A percentile compares a stretch with the other conserved stretches of the same genome.
These are phyloP conservation scores for Coniochaeta hoffmannii DNA, from an alignment of 2,329 filamentous ascomycete species.

Conservation along the genomic window DNA sequence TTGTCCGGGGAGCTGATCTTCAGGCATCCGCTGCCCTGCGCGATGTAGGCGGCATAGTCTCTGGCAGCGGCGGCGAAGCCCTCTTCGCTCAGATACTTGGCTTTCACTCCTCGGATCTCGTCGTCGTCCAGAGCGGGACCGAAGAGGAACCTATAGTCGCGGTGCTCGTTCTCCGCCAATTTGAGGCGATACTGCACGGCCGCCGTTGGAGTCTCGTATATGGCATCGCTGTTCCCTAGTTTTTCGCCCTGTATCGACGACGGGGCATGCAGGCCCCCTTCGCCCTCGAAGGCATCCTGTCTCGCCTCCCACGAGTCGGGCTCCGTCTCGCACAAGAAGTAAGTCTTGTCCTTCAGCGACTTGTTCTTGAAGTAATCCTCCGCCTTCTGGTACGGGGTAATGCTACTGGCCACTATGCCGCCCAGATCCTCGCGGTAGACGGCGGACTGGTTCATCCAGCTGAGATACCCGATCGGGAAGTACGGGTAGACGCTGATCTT, in stretches of 20 bases:
- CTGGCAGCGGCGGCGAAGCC: constrained; percentile 36
- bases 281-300: constrained; percentile 46
- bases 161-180: constrained; percentile 29
- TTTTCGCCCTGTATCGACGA: constrained; percentile 27
- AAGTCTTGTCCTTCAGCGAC: constrained; percentile 48
- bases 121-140: constrained; percentile 45
- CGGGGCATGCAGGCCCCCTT: constrained; percentile 46
- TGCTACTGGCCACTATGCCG: constrained; percentile 42
- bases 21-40: constrained; percentile 41
- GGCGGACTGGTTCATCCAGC: constrained; percentile 54
- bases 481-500: constrained; percentile 47
- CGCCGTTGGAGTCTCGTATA: constrained; percentile 47
- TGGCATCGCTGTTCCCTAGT: constrained; percentile 38
- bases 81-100: constrained; percentile 39
- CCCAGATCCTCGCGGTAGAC: constrained; percentile 40
- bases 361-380: constrained; percentile 52
- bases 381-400: constrained; percentile 50
- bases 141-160: constrained; percentile 46
- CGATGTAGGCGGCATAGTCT: constrained; percentile 44
- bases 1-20: constrained; percentile 46
- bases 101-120: constrained; percentile 37
- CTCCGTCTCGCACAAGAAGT: constrained; percentile 44
- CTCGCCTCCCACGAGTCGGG: constrained; percentile 46
- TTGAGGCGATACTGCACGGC: constrained; percentile 42
- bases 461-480: constrained; percentile 53